These are phyloP conservation scores for Trichoderma citrinoviride DNA, from an alignment of 2,329 filamentous ascomycete species.

Conservation along the genomic window DNA sequence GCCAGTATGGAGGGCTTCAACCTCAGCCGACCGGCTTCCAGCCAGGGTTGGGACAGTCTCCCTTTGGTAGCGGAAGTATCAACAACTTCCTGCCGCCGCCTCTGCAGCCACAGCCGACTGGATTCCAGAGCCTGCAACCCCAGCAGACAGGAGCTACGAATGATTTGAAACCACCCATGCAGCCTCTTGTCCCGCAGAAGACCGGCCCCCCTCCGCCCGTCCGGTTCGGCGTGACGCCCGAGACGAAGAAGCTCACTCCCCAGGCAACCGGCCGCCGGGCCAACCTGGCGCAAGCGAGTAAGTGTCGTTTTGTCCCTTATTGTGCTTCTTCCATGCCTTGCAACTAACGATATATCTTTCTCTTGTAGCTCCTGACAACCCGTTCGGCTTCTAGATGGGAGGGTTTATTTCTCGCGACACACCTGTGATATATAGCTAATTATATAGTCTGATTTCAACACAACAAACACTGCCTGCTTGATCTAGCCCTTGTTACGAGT, in stretches of 20 bases:
- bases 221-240: conserved; percentile 75
- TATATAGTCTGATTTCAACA: conserved; percentile 13
- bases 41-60: conserved; percentile 46
- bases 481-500: conserved; percentile 13
- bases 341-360: not conserved
- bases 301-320: conserved; percentile 41
- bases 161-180: conserved; percentile 47
- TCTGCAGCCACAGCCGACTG: conserved; percentile 59
- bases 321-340: not conserved
- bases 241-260: conserved; percentile 72
- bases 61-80: conserved; percentile 47
- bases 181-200: conserved; percentile 46
- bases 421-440: conserved; percentile 13
- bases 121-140: conserved; percentile 47
- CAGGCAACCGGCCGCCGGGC: conserved; percentile 88
- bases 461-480: conserved; percentile 11
- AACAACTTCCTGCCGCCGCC: conserved; percentile 59
- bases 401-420: not conserved
- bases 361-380: conserved; percentile 49
- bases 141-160: conserved; percentile 49
- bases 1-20: conserved; percentile 50
- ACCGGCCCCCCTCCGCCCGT: conserved; percentile 76
- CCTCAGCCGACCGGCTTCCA: conserved; percentile 65
- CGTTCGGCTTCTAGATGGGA: conserved; percentile 47
- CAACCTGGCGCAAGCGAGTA: conserved; percentile 93